Evolutionary conservation across 2,329 filamentous ascomycete genomes (phyloP).

Genomic region (Hymenoscyphus infarciens): DNA sequence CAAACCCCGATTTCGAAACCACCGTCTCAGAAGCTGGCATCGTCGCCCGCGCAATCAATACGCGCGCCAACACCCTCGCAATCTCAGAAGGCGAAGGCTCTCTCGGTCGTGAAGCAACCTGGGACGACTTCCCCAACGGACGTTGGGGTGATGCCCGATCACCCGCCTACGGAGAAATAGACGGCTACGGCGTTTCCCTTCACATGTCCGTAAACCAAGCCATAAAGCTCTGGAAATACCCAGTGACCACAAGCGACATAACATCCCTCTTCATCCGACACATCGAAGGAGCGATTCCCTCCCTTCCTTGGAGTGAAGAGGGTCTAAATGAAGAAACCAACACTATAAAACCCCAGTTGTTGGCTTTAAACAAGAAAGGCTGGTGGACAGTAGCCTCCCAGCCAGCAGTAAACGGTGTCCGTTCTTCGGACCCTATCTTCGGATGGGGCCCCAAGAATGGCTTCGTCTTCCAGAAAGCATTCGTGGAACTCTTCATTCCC

Average conservation of each 20-base stretch:
- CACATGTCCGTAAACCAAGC: slow-evolving; percentile 87
- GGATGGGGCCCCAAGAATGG: slow-evolving; percentile 92
- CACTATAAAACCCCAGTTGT: slow-evolving; percentile 72
- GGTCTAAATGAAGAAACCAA: slow-evolving; percentile 79
- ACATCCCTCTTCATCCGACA: slow-evolving; percentile 77
- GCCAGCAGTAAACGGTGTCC: slow-evolving; percentile 83
- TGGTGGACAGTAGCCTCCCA: slow-evolving; percentile 98
- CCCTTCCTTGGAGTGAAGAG: slow-evolving; percentile 93
- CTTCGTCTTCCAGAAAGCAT: slow-evolving; percentile 97
- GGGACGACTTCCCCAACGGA: slow-evolving; percentile 98
- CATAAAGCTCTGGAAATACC: slow-evolving; percentile 79
- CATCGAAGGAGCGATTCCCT: slow-evolving; percentile 71
- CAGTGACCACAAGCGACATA: slow-evolving; percentile 67
- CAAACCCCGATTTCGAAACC: slow-evolving; percentile 64
- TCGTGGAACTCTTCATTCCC: slow-evolving; percentile 93
- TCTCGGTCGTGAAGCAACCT: slow-evolving; percentile 89
- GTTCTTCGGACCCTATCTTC: slow-evolving; percentile 72
- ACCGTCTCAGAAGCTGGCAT: slow-evolving; percentile 73
- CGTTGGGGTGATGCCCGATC: slow-evolving; percentile 92
- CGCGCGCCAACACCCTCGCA: slow-evolving; percentile 78
- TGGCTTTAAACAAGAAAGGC: slow-evolving; percentile 72
- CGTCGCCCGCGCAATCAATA: slow-evolving; percentile 70
- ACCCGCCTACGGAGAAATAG: slow-evolving; percentile 92
- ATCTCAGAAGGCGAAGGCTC: slow-evolving; percentile 92
- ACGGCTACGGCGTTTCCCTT: slow-evolving; percentile 95